Conservation (phyloP, 1,139 yeast species). For the Candida sanyaensis region DNA sequence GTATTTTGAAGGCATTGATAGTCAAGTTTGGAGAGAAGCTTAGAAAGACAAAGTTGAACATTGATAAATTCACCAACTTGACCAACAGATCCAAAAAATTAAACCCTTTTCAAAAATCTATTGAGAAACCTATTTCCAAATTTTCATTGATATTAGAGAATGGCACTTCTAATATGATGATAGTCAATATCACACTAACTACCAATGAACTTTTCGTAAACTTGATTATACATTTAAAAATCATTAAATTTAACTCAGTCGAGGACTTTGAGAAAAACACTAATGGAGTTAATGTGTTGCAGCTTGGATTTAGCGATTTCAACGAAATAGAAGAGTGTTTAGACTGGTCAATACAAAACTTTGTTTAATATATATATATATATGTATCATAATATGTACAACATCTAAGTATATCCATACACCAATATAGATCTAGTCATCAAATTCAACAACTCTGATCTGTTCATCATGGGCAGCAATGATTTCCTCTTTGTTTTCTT, state of each 20-base stretch:
- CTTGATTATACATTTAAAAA: conserved; percentile 32
- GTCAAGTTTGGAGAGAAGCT: conserved; percentile 21
- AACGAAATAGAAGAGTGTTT: conserved; percentile 66
- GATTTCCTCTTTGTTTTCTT: conserved; percentile 37
- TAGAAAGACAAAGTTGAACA: conserved; percentile 17
- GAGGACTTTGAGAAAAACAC: conserved; percentile 31
- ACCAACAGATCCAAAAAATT: conserved; percentile 14
- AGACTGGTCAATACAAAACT: conserved; percentile 56
- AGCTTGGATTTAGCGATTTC: conserved; percentile 56
- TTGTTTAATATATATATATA: conserved; percentile 19
- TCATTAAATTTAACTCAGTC: conserved; percentile 33
- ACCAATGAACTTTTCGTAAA: conserved; percentile 46
- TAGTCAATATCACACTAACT: conserved; percentile 33
- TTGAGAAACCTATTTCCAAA: conserved; percentile 35
- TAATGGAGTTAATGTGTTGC: conserved; percentile 42
- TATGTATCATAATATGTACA: conserved; percentile 4
- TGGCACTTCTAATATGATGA: conserved; percentile 20
- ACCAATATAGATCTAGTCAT: conserved; percentile 1
- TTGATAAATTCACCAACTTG: conserved; percentile 26
- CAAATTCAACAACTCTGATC: conserved; percentile 24
- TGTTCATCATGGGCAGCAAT: conserved; percentile 29
- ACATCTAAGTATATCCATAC: not conserved
- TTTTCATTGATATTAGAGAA: conserved; percentile 22
- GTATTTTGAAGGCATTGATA: conserved; percentile 38
- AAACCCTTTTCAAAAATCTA: conserved; percentile 43